Percentiles rank a stretch among this genome's conserved stretches.
Conservation (phyloP, 768 basidiomycete genomes). For the Hericium rajendrae region DNA sequence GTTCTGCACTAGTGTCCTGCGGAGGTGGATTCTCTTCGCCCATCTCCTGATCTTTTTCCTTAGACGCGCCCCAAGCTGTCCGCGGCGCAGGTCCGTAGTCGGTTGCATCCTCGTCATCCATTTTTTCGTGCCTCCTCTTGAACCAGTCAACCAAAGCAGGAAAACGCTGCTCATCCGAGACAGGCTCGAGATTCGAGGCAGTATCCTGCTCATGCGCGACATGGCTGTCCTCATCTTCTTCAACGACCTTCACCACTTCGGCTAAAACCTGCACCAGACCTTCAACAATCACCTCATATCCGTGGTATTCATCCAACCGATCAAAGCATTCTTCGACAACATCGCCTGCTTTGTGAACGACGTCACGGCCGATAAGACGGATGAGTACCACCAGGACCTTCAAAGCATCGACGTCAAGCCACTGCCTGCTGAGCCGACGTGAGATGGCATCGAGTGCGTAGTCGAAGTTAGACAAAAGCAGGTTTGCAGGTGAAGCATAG, state of each 20-base stretch:
- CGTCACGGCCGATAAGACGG: conserved; percentile 74
- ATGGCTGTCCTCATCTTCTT: conserved; percentile 35
- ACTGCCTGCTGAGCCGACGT: conserved; percentile 66
- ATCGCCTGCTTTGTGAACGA: conserved; percentile 85
- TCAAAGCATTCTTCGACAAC: conserved; percentile 98
- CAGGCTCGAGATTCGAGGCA: neutral
- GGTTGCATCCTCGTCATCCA: conserved; percentile 28
- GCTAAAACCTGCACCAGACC: conserved; percentile 80
- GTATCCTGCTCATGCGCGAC: conserved; percentile 10
- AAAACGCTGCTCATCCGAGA: conserved; percentile 27
- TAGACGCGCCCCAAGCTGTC: conserved; percentile 40
- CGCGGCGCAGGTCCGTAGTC: conserved; percentile 55
- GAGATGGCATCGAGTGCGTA: conserved; percentile 90
- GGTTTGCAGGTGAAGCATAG: conserved; percentile 82
- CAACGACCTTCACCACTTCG: conserved; percentile 76
- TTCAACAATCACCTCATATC: conserved; percentile 79
- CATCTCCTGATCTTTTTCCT: conserved; percentile 17
- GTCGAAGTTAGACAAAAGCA: conserved; percentile 91
- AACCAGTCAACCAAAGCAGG: conserved; percentile 61
- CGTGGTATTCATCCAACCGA: conserved; percentile 91
- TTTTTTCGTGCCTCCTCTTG: conserved; percentile 31
- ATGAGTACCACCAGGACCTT: conserved; percentile 81
- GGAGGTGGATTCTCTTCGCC: conserved; percentile 15
- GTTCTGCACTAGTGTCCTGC: conserved; percentile 32
- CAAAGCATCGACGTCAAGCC: conserved; percentile 83